Base-by-base conservation (phyloP, 768 basidiomycete genomes). In the Tricholoma furcatifolium region DNA sequence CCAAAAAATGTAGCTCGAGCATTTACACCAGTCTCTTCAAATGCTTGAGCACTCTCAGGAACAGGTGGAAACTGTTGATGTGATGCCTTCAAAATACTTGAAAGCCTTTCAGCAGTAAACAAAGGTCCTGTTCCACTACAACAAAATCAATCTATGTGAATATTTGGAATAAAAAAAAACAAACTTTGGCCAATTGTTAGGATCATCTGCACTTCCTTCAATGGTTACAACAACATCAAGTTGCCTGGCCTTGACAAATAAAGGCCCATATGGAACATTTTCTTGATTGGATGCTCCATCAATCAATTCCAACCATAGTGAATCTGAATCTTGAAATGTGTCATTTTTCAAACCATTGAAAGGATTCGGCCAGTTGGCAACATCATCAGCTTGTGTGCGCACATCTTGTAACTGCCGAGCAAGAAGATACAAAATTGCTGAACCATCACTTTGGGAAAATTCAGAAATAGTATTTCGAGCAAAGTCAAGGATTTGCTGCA, bases 1-100 rank as follows among this genome's bases (percentile, higher is more conserved):
- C 91, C 91, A 69, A 91, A 92, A 71, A 93, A 91, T 0, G 87
- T 87, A 2, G 88, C 81, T 23, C 85, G 80, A 41, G 69, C 70
- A 61, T 84, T 88, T 1, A 89, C 75, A 32, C 87, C 86, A 4
- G 77, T 78, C 1, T 69, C 65, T 32, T 85, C 62, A 65, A 88
- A 90, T 11, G 74, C 74, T 3, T 73, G 73, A 0, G 73, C 60
- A 8, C 72, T 75, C 6, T 69, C 60, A 14, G 87, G 87, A 31
- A 87, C 79, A 3, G 84, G 83, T 2, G 87, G 87, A 62, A 88
- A 82, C 41, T 65, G 67, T 55, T 85, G 82, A 62, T 86, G 84
- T 0, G 82, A 76, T 2, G 73, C 60, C 38, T 68, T 72, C 20
- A 80, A 70, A 32, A 76, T 61, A 38, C 68, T 76, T 35, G 66